Base-by-base conservation (phyloP, 257 asterid species). In the Penstemon newberryi region DNA sequence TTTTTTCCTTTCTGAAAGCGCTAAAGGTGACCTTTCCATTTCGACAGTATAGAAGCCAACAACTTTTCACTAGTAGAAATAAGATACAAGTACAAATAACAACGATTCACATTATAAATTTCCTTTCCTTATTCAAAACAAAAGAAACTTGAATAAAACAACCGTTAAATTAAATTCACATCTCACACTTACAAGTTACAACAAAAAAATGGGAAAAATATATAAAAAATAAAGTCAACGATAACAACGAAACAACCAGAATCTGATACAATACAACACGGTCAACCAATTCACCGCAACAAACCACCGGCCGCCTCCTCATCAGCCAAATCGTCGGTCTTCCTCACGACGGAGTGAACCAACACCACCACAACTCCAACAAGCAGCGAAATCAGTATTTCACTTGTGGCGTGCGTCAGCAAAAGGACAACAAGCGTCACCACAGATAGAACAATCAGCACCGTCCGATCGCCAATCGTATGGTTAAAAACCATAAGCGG, bases 331-430 rank as follows among this genome's bases (percentile, higher is more conserved):
- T 87, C 89, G 63, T 87, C 97, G 36, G 89, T 82, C 80, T 71
- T 84, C 89, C 97, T 89, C 58, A 83, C 45, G 70, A 84, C 85
- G 63, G 90, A 84, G 80, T 94, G 99, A 64, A 87, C 44, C 85
- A 84, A 8, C 70, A 91, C 90, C 79, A 87, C 73, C 73, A 72
- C 84, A 7, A 83, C 64, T n/a, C 90, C 97, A 4, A 87, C 75
- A 38, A 67, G 60, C 74, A 91, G 71, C 40, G 96, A 18, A 60
- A 63, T 75, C 61, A 94, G 42, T 40, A 94, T 86, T 56, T 91
- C 84, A 10, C 5, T 8, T 52, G 87, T 87, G 0, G 96, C 97
- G 41, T 49, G 76, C 6, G 97, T 91, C 53, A 91, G 53, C 79
- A 94, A 47, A 15, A 94, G 75, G 63, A 89, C 82, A 39, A 36